Percentiles rank a stretch among this genome's conserved stretches.
These are phyloP conservation scores for Hymenoscyphus albidus DNA, from an alignment of 2,329 filamentous ascomycete genomes.

Conservation along the genomic window DNA sequence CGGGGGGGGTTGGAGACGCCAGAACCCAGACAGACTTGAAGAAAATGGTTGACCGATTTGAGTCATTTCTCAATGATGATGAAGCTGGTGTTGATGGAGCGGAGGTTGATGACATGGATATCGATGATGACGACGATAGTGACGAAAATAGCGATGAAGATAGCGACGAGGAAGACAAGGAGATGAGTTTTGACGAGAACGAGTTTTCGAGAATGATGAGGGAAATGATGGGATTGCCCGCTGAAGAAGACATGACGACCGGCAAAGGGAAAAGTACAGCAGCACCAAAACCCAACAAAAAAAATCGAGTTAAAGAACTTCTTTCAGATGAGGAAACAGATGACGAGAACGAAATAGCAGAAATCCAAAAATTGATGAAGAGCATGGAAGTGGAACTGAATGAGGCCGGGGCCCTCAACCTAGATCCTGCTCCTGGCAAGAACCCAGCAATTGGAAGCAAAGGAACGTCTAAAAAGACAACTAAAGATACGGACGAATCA, in stretches of 20 bases:
- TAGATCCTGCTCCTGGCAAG: conserved; percentile 41
- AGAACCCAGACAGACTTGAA: conserved; percentile 71
- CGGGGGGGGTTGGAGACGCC: conserved; percentile 59
- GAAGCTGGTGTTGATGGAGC: conserved; percentile 76
- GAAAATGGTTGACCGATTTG: conserved; percentile 92
- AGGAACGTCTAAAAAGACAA: conserved; percentile 22
- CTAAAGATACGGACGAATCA: conserved; percentile 26
- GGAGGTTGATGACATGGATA: conserved; percentile 67
- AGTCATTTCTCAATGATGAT: conserved; percentile 85
- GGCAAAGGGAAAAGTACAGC: conserved; percentile 12
- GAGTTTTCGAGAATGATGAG: conserved; percentile 86
- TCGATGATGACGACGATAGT: conserved; percentile 47
- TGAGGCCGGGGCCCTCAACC: conserved; percentile 60
- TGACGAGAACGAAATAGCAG: conserved; percentile 48
- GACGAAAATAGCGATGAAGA: conserved; percentile 48
- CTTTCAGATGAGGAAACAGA: conserved; percentile 37
- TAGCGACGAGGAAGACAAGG: conserved; percentile 67
- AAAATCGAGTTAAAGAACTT: conserved; percentile 25
- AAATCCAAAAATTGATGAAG: conserved; percentile 61
- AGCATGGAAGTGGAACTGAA: conserved; percentile 72
- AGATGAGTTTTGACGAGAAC: conserved; percentile 76
- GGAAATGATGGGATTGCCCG: conserved; percentile 75
- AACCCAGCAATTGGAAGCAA: conserved; percentile 28
- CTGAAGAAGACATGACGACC: conserved; percentile 15
- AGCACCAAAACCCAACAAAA: conserved; percentile 9